A percentile compares a stretch with the other conserved stretches of the same genome.
Evolutionary conservation across 768 basidiomycete species (phyloP).

Genomic region (Psilocybe tampanensis): DNA sequence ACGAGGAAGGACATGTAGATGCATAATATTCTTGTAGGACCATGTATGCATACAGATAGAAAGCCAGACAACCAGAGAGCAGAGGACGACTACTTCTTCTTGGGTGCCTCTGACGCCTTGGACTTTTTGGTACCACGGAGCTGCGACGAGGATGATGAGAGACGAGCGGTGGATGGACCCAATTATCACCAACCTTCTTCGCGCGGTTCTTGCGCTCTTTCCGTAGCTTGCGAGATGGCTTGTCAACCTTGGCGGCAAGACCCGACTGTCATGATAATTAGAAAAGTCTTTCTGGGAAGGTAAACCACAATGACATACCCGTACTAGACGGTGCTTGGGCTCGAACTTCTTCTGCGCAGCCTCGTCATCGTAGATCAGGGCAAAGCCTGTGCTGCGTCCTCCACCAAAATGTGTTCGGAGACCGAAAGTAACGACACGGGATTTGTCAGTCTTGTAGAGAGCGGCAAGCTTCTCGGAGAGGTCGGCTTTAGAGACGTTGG

Average conservation of each 20-base stretch:
- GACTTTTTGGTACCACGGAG: conserved; percentile 93
- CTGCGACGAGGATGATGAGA: conserved; percentile 42
- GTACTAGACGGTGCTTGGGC: conserved; percentile 91
- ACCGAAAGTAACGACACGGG: conserved; percentile 91
- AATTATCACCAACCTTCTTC: conserved; percentile 75
- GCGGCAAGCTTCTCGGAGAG: conserved; percentile 90
- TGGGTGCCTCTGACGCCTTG: conserved; percentile 89
- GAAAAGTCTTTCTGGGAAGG: neutral
- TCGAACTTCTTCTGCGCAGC: conserved; percentile 95
- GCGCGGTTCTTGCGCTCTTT: conserved; percentile 99
- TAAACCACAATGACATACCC: conserved; percentile 55
- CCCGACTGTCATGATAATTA: conserved; percentile 52
- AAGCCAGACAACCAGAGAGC: conserved; percentile 16
- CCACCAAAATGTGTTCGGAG: conserved; percentile 98
- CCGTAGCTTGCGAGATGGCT: conserved; percentile 94
- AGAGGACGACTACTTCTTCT: conserved; percentile 78
- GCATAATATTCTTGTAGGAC: conserved; percentile 24
- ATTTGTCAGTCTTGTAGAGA: conserved; percentile 92
- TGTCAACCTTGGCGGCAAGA: conserved; percentile 76
- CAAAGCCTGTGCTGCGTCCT: conserved; percentile 96
- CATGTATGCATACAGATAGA: conserved; percentile 37
- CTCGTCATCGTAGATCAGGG: conserved; percentile 96
- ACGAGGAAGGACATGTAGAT: conserved; percentile 14
- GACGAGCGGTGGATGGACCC: neutral
- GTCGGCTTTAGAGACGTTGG: conserved; percentile 92